Evolutionary conservation across 192 early-diverging fungal genomes (phyloP).

Genomic region (Backusella australiensis): DNA sequence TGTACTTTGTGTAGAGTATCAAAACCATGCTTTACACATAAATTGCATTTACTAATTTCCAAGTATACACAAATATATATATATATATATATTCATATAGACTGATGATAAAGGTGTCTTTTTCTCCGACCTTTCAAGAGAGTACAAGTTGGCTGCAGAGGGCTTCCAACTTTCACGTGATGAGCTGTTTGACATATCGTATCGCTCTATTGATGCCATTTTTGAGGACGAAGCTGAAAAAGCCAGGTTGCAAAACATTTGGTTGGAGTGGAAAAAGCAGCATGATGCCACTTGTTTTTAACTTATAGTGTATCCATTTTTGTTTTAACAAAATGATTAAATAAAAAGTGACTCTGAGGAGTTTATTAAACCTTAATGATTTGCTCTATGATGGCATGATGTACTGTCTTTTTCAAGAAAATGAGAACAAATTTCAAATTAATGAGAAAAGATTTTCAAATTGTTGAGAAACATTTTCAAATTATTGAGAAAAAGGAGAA

Average conservation of each 20-base stretch:
- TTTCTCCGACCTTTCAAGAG: slow-evolving; percentile 36
- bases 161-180: slow-evolving; percentile 31
- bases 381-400: background rate
- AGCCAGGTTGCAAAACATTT: background rate
- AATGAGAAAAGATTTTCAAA: too few species aligned
- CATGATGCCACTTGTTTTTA: background rate
- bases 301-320: background rate
- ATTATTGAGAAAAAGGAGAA: too few species aligned
- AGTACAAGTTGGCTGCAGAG: slow-evolving; percentile 35
- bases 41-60: background rate
- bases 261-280: slow-evolving; percentile 24
- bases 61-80: background rate
- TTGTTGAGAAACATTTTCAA: too few species aligned
- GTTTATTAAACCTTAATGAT: background rate
- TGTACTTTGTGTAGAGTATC: slow-evolving; percentile 47
- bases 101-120: slow-evolving; percentile 48
- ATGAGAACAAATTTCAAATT: too few species aligned
- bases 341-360: background rate
- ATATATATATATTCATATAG: background rate
- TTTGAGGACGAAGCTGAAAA: slow-evolving; percentile 38
- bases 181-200: slow-evolving; percentile 41
- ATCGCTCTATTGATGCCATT: slow-evolving; percentile 40
- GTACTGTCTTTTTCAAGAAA: too few species aligned
- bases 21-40: too few species aligned
- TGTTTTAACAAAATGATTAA: background rate